Evolutionary conservation across 176 grass and related monocot species (phyloP).

Genomic region (Musa troglodytarum): DNA sequence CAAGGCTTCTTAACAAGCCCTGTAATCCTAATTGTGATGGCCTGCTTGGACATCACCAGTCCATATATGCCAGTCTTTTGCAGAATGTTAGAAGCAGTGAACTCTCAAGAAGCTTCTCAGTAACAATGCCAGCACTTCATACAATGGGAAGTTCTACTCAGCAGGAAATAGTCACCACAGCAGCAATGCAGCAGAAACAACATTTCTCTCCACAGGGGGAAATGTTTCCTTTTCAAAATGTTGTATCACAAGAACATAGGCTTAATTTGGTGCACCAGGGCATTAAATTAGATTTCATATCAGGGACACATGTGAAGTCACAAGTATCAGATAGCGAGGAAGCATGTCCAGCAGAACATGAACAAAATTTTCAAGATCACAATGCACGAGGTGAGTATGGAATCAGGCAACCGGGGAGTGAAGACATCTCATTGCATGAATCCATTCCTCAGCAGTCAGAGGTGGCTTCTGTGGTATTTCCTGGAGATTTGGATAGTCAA

Average conservation of each 20-base stretch:
- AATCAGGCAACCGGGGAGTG: conserved; percentile 21
- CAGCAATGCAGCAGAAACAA: conserved; percentile 22
- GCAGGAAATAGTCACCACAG: conserved; percentile 21
- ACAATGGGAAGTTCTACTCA: conserved; percentile 27
- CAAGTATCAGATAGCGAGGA: conserved; percentile 24
- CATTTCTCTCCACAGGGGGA: conserved; percentile 8
- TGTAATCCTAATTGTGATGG: conserved; percentile 21
- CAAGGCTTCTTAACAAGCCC: conserved; percentile 55
- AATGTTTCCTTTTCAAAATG: conserved; percentile 5
- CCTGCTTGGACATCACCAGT: conserved; percentile 44
- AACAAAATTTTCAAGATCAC: conserved; percentile 37
- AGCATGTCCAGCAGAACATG: conserved; percentile 12
- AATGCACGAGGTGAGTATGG: conserved; percentile 31
- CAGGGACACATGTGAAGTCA: conserved; percentile 23
- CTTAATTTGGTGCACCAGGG: conserved; percentile 17
- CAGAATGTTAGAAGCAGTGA: conserved; percentile 49
- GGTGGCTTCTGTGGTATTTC: conserved; percentile 30
- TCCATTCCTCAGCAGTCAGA: conserved; percentile 39
- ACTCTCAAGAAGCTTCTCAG: conserved; percentile 19
- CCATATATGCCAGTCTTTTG: conserved; percentile 60
- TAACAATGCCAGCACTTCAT: conserved; percentile 14
- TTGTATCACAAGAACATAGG: conserved; percentile 23
- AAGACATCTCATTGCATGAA: conserved; percentile 33
- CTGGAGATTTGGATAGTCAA: conserved; percentile 25
- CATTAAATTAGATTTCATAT: conserved; percentile 18